Percentiles rank a stretch among this genome's conserved stretches.
phyloP scores from a whole-genome alignment of 2,329 filamentous ascomycete genomes.

The Botrytis fragariae region DNA sequence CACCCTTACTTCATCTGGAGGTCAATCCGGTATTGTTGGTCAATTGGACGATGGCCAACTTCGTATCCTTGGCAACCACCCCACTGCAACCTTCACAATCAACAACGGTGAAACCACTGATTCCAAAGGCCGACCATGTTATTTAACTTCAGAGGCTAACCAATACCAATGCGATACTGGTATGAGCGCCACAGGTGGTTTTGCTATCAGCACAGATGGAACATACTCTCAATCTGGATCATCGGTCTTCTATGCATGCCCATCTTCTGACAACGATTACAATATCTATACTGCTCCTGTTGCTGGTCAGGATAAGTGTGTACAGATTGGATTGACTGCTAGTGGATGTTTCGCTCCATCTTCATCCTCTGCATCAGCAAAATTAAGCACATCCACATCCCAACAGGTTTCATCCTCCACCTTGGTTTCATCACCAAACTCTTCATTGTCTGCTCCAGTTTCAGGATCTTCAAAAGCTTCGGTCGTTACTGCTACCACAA shows the following conservation, averaged over 20 bases:
- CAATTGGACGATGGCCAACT: constrained; percentile 62
- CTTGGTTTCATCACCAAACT: neutral
- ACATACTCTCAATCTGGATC: constrained; percentile 48
- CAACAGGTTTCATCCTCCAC: neutral
- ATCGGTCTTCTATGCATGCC: constrained; percentile 58
- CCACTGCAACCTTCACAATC: constrained; percentile 53
- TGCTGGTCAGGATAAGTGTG: constrained; percentile 47
- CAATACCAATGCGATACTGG: constrained; percentile 48
- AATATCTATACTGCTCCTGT: constrained; percentile 52
- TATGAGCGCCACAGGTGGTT: constrained; percentile 52
- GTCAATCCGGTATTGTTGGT: constrained; percentile 52
- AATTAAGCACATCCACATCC: neutral
- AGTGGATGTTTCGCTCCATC: constrained; percentile 39
- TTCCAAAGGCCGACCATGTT: constrained; percentile 56
- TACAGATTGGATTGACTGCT: constrained; percentile 47
- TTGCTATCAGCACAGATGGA: constrained; percentile 51
- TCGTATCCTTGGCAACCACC: constrained; percentile 51
- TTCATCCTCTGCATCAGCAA: neutral
- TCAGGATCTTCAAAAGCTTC: neutral
- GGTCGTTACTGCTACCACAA: constrained; percentile 10
- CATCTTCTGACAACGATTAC: constrained; percentile 52
- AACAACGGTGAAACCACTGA: constrained; percentile 55
- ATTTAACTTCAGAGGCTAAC: constrained; percentile 36
- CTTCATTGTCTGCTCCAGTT: neutral
- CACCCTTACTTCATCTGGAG: constrained; percentile 49